A percentile compares a stretch with the other conserved stretches of the same genome.
phyloP scores from a whole-genome alignment of 257 asterid species.

The Solanum acaule region DNA sequence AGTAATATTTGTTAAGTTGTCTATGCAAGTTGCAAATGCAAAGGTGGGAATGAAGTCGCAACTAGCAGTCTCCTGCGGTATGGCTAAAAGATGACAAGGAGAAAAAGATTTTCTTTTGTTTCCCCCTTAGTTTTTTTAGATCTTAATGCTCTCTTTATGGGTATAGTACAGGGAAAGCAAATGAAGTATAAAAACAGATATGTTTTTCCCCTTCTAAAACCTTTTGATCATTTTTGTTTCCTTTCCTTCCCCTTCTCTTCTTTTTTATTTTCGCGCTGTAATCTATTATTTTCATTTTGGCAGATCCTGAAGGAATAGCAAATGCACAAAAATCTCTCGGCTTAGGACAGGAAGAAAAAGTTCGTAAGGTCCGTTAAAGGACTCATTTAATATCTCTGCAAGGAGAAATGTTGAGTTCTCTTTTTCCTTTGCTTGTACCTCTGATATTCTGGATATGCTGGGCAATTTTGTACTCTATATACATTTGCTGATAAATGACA shows the following conservation, averaged over 20 bases:
- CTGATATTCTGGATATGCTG: background rate
- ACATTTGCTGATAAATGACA: background rate
- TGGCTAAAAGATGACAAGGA: background rate
- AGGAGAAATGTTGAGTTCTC: background rate
- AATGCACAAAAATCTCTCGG: constrained; percentile 93
- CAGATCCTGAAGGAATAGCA: constrained; percentile 93
- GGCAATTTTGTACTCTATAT: background rate
- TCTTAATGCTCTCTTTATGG: too few relatives aligned
- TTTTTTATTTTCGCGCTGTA: background rate
- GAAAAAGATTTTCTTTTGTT: background rate
- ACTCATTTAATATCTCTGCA: background rate
- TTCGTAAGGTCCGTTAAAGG: constrained; percentile 55
- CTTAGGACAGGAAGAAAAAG: constrained; percentile 79
- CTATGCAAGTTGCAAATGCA: background rate
- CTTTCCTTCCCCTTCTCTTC: background rate
- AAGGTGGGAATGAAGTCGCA: background rate
- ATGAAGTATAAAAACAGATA: background rate
- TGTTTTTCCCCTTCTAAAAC: background rate
- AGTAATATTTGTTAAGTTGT: background rate
- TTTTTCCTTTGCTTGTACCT: background rate
- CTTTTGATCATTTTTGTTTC: background rate
- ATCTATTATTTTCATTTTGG: constrained; percentile 9
- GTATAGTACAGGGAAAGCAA: background rate
- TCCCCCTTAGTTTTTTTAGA: background rate
- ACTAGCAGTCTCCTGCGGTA: background rate